Evolutionary conservation across 2,329 filamentous ascomycete genomes (phyloP).

Genomic region (Bertia moriformis): DNA sequence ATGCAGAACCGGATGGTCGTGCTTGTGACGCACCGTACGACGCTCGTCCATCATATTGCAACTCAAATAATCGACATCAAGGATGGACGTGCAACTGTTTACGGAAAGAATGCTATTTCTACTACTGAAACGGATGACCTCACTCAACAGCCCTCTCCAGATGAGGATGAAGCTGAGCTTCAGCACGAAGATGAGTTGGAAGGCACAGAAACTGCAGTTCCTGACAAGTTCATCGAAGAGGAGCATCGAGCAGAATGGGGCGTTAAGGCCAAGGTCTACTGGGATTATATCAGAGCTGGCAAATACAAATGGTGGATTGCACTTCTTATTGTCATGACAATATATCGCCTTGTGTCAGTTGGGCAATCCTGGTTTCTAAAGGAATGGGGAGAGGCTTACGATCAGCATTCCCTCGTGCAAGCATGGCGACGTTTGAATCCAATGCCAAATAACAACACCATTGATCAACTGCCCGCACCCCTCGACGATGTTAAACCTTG

Average conservation of each 20-base stretch:
- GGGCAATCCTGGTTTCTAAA: conserved; percentile 70
- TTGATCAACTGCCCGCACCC: conserved; percentile 49
- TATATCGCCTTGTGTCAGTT: conserved; percentile 51
- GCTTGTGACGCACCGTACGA: conserved; percentile 50
- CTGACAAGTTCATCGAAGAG: conserved; percentile 67
- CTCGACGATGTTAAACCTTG: conserved; percentile 55
- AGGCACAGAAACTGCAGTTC: conserved; percentile 31
- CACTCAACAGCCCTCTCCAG: conserved; percentile 12
- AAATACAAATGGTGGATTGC: conserved; percentile 59
- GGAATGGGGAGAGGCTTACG: conserved; percentile 70
- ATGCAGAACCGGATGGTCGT: conserved; percentile 36
- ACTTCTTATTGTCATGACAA: conserved; percentile 44
- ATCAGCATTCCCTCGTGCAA: conserved; percentile 7
- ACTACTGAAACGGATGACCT: conserved; percentile 18
- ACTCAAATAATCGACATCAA: conserved; percentile 59
- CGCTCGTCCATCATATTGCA: conserved; percentile 60
- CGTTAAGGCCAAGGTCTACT: conserved; percentile 64
- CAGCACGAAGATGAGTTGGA: conserved; percentile 19
- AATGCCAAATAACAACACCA: conserved; percentile 11
- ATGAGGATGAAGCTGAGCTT: conserved; percentile 9
- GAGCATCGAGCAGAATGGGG: conserved; percentile 62
- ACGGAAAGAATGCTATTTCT: conserved; percentile 19
- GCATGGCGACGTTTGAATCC: conserved; percentile 5
- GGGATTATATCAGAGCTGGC: conserved; percentile 73
- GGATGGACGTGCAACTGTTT: conserved; percentile 31